Evolutionary conservation across 108 stramenopile species (phyloP).

Genomic region (Fistulifera pelliculosa): DNA sequence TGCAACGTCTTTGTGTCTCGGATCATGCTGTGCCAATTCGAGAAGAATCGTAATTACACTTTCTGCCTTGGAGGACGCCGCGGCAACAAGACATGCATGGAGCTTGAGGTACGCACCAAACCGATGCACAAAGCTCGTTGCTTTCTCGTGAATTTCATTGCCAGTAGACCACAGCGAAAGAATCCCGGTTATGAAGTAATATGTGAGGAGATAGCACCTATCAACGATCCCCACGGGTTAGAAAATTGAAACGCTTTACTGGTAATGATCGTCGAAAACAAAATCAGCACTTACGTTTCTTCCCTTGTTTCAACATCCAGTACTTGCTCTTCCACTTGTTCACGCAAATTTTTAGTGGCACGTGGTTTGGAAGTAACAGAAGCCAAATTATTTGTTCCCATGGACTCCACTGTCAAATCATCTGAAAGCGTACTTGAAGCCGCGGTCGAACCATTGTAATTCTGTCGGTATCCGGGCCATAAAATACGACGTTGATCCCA

Average conservation of each 20-base stretch:
- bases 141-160: constrained; percentile 21
- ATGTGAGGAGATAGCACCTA: constrained; percentile 71
- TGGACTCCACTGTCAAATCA: constrained; percentile 20
- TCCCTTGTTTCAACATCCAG: constrained; percentile 52
- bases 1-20: constrained; percentile 54
- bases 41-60: constrained; percentile 37
- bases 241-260: constrained; percentile 2
- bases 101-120: constrained; percentile 77
- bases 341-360: constrained; percentile 44
- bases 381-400: constrained; percentile 24
- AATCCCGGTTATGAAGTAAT: constrained; percentile 63
- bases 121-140: constrained; percentile 31
- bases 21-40: constrained; percentile 52
- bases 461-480: constrained; percentile 37
- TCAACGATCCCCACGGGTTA: too few relatives aligned
- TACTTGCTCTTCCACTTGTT: constrained; percentile 62
- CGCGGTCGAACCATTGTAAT: constrained; percentile 1
- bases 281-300: constrained; percentile 56
- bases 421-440: constrained; percentile 6
- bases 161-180: constrained; percentile 6
- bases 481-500: constrained; percentile 61
- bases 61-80: constrained; percentile 39
- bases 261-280: constrained; percentile 1
- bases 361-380: constrained; percentile 12
- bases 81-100: constrained; percentile 44